Percentiles rank a stretch among this genome's conserved stretches.
Evolutionary conservation across 1,139 yeast genomes (phyloP).

Genomic region (Taiozyma sp.): DNA sequence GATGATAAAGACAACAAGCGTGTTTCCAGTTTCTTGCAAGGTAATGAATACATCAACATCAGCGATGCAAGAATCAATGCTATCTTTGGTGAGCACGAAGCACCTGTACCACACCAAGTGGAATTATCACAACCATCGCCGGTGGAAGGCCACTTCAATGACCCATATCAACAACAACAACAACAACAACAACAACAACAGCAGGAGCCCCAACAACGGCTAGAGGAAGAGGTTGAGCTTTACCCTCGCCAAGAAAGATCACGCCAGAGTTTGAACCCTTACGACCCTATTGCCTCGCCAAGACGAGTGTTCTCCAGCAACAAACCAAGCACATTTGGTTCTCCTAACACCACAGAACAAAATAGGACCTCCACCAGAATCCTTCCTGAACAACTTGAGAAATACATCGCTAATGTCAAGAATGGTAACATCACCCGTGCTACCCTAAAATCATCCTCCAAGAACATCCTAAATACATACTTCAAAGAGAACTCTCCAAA

Average conservation of each 20-base stretch:
- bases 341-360: slow-evolving; percentile 33
- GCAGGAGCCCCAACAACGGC: background rate
- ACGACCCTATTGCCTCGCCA: slow-evolving; percentile 22
- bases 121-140: slow-evolving; percentile 3
- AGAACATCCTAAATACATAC: slow-evolving; percentile 69
- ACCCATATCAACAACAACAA: background rate
- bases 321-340: slow-evolving; percentile 1
- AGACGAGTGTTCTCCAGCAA: slow-evolving; percentile 17
- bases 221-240: slow-evolving; percentile 1
- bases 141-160: slow-evolving; percentile 3
- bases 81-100: slow-evolving; percentile 19
- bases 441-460: slow-evolving; percentile 65
- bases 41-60: slow-evolving; percentile 38
- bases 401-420: slow-evolving; percentile 21
- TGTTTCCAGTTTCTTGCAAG: slow-evolving; percentile 47
- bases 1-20: slow-evolving; percentile 47
- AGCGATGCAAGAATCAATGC: slow-evolving; percentile 36
- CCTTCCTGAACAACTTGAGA: slow-evolving; percentile 35
- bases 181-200: too few species aligned
- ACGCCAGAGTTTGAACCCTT: slow-evolving; percentile 6
- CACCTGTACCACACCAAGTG: slow-evolving; percentile 2
- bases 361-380: slow-evolving; percentile 36
- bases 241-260: slow-evolving; percentile 2
- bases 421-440: slow-evolving; percentile 48
- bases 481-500: slow-evolving; percentile 77